Evolutionary conservation across 768 basidiomycete genomes (phyloP), one percentile per base, ranked within the genome.

Genomic region (Mycena alexandri): DNA sequence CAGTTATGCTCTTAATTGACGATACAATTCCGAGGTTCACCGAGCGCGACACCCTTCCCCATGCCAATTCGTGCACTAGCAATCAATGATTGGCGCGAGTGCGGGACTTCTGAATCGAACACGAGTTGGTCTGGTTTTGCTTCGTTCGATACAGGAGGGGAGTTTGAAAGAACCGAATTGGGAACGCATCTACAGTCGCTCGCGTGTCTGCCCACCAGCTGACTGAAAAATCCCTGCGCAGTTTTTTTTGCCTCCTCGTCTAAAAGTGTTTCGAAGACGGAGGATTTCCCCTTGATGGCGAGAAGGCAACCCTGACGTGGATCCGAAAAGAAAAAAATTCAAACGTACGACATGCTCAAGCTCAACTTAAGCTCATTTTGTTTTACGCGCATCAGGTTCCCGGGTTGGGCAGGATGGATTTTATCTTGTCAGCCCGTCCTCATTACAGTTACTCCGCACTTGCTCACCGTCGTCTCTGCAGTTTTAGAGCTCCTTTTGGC

Each of bases 1-100:
- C 41, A 44, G 16, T 67, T 61, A 67, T 57, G 25, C 66, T 67
- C 42, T 44, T 43, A 24, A 57, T 34, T 57, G 46, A 61, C 55
- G 42, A n/a, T 36, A 10, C 44, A 61, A 57, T 57, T 62, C 47
- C 60, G 66, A 67, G 60, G 60, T 62, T 67, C 25, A 52, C 19
- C 54, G 54, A 53, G 34, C 41, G 56, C 19, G 22, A n/a, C 22
- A 10, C 16, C 25, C 57, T 47, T 60, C 59, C 29, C 12, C 6
- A 14, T 11, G 16, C 13, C 17, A 10, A 52, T 61, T 67, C 60
- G 9, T 29, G 19, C 52, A 42, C 59, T 36, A 48, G 53, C 48
- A 57, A 67, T 67, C 60, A 67, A 33, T 57, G 60, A 62, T 62
- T 51, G 48, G 54, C 60, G 43, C 44, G 25, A 9, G 25, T 11